phyloP scores from a whole-genome alignment of 1,284 basidiomycete species.

The Sanghuangporus weigelae region DNA sequence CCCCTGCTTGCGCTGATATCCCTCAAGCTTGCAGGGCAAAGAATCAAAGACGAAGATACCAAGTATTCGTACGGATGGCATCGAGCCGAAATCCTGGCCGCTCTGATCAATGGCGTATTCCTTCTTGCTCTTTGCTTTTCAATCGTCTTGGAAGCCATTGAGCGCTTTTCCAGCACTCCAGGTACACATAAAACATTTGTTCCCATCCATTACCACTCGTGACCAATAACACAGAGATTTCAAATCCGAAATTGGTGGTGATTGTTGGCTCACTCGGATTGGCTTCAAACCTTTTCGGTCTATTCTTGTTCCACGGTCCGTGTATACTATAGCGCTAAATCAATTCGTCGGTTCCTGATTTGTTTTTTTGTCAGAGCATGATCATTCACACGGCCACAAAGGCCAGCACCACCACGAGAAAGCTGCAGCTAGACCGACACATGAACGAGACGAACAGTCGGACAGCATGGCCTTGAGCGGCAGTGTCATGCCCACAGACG shows the following conservation, averaged over 20 bases:
- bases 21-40: slow-evolving; percentile 45
- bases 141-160: slow-evolving; percentile 90
- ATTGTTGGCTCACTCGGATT: slow-evolving; percentile 91
- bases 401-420: slow-evolving; percentile 8
- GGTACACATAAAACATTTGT: slow-evolving; percentile 40
- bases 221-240: slow-evolving; percentile 64
- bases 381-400: slow-evolving; percentile 47
- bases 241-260: slow-evolving; percentile 83
- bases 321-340: slow-evolving; percentile 6
- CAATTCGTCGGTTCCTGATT: not conserved
- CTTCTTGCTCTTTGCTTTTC: slow-evolving; percentile 94
- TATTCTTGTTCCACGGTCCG: slow-evolving; percentile 93
- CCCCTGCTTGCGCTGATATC: slow-evolving; percentile 15
- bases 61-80: slow-evolving; percentile 96
- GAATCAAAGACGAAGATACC: slow-evolving; percentile 27
- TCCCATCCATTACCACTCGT: not conserved
- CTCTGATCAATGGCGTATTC: slow-evolving; percentile 95
- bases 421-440: slow-evolving; percentile 10
- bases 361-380: slow-evolving; percentile 50
- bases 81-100: slow-evolving; percentile 96
- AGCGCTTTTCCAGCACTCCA: slow-evolving; percentile 82
- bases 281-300: slow-evolving; percentile 87
- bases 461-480: slow-evolving; percentile 17
- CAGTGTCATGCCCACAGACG: slow-evolving; percentile 23
- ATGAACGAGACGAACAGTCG: slow-evolving; percentile 8